phyloP scores from a whole-genome alignment of 257 asterid genomes.

The Anisodus acutangulus region DNA sequence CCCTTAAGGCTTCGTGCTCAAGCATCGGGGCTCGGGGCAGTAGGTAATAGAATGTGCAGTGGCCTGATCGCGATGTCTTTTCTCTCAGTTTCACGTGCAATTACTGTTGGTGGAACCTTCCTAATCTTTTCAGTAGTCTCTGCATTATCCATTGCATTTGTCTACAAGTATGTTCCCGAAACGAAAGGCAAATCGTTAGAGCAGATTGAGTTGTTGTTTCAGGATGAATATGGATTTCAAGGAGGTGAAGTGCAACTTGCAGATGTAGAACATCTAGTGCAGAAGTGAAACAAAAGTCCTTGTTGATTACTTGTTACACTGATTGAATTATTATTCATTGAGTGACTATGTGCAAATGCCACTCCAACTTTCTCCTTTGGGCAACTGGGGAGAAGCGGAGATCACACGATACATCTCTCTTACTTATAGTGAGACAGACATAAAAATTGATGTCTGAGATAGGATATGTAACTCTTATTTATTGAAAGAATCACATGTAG shows the following conservation, averaged over 20 bases:
- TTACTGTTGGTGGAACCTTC: constrained; percentile 76
- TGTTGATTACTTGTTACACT: background rate
- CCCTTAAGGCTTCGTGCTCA: constrained; percentile 85
- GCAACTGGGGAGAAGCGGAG: background rate
- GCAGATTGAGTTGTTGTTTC: constrained; percentile 78
- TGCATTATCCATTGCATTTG: constrained; percentile 67
- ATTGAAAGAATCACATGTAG: constrained; percentile 11
- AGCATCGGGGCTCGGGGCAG: constrained; percentile 91
- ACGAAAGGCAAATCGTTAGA: constrained; percentile 93
- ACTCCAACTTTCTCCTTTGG: background rate
- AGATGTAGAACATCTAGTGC: constrained; percentile 73
- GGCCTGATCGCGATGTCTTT: constrained; percentile 93
- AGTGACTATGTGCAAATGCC: background rate
- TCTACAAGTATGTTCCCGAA: constrained; percentile 65
- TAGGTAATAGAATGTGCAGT: constrained; percentile 88
- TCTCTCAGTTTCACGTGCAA: constrained; percentile 69
- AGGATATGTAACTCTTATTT: constrained; percentile 18
- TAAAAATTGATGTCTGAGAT: background rate
- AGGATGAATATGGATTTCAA: constrained; percentile 49
- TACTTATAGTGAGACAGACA: background rate
- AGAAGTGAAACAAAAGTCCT: constrained; percentile 35
- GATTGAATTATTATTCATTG: constrained; percentile 3
- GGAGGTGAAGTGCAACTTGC: constrained; percentile 67
- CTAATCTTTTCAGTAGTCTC: constrained; percentile 63
- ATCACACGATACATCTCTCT: constrained; percentile 13